Evolutionary conservation across 2,329 filamentous ascomycete species (phyloP).

Genomic region (Epichloe elymi): DNA sequence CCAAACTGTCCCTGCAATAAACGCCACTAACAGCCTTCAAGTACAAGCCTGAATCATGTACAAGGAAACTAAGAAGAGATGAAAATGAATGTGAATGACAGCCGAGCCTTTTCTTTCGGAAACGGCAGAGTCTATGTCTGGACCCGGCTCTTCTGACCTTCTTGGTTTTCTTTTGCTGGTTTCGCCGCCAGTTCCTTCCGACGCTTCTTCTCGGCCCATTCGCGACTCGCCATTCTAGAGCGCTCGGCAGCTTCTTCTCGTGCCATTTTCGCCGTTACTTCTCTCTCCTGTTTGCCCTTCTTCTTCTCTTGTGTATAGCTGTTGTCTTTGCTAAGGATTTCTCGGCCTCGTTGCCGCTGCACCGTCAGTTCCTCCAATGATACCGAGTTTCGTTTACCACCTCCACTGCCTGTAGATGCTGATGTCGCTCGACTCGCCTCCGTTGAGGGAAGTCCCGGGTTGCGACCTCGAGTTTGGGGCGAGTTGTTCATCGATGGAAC

Average conservation of each 20-base stretch:
- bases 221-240: conserved; percentile 43
- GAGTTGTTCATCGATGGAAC: conserved; percentile 6
- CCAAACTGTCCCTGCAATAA: no score
- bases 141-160: not conserved
- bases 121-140: not conserved
- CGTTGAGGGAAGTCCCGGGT: conserved; percentile 13
- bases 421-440: conserved; percentile 28
- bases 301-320: conserved; percentile 32
- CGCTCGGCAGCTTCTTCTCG: conserved; percentile 48
- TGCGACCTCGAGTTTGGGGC: conserved; percentile 15
- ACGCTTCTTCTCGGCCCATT: conserved; percentile 49
- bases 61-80: not conserved
- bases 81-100: not conserved
- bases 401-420: conserved; percentile 30
- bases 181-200: conserved; percentile 21
- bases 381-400: conserved; percentile 33
- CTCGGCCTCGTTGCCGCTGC: conserved; percentile 38
- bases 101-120: not conserved
- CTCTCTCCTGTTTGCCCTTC: conserved; percentile 40
- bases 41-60: not conserved
- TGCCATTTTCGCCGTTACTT: conserved; percentile 38
- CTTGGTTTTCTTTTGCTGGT: conserved; percentile 7
- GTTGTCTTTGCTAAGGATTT: conserved; percentile 41
- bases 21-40: no score
- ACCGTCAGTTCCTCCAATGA: conserved; percentile 37